Evolutionary conservation across 371 early-diverging fungal genomes (phyloP), one percentile per base, ranked within the genome.

Genomic region (Phascolomyces articulosus): DNA sequence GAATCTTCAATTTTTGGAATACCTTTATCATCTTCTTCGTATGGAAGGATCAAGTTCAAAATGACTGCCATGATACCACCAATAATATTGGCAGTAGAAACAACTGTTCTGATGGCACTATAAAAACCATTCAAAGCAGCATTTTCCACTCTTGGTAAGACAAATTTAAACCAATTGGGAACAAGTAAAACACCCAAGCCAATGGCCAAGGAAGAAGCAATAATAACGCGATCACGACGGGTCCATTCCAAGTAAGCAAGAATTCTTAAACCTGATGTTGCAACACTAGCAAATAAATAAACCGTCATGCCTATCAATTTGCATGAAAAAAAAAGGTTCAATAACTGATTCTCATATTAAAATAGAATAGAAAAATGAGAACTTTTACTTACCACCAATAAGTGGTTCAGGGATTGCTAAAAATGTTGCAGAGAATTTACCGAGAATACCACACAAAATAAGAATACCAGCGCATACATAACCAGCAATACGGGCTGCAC

Each of bases 171-270:
- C 72, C 85, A 87, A 60, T 70, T 65, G 4, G 85, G 85, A 16
- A 86, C 83, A 24, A 87, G 59, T 0, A 72, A 58, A 0, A 81
- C 80, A 23, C 88, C 88, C 26, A 87, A 29, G 7, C 81, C 87
- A 38, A 87, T 58, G 3, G 75, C 71, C 8, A 78, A 38, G 3
- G 78, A 70, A 16, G 69, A 58, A 20, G 82, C 79, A 47, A 82
- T 78, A 64, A 86, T 80, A 48, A 86, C 77, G 21, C 87, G 81
- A 61, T 86, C 85, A 20, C 87, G 82, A 20, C 87, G 75, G 7
- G 86, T 82, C 87, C 87, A 87, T 9, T 77, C 67, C 51, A 85
- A 28, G 69, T 79, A 82, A 7, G 83, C 77, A 9, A 87, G 61
- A 23, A 87, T 86, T 49, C 86, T 78, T 18, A 87, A 70, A 47